Evolutionary conservation across 2,329 filamentous ascomycete genomes (phyloP).

Genomic region (Epichloe glyceriae): DNA sequence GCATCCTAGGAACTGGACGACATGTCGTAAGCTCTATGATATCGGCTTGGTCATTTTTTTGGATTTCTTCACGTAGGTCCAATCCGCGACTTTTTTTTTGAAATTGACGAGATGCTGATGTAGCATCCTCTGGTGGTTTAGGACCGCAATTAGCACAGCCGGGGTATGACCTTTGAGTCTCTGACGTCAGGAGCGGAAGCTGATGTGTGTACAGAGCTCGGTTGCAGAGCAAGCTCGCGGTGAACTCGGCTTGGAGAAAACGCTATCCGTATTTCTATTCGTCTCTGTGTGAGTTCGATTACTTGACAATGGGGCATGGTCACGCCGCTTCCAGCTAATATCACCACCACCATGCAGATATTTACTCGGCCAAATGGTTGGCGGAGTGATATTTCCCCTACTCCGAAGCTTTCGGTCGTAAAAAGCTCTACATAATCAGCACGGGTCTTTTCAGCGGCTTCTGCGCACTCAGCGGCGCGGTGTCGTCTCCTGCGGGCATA

Average conservation of each 20-base stretch:
- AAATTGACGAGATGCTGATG: not conserved
- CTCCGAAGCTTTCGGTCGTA: not conserved
- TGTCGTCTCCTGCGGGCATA: not conserved
- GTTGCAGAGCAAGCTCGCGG: not conserved
- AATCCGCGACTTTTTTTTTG: not conserved
- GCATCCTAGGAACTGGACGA: not conserved
- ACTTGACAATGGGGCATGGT: not conserved
- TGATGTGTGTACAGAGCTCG: not conserved
- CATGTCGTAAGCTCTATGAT: not conserved
- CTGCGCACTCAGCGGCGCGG: not conserved
- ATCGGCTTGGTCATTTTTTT: not conserved
- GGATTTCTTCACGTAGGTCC: not conserved
- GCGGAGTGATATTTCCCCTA: not conserved
- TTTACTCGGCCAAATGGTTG: not conserved
- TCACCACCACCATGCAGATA: not conserved
- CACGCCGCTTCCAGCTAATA: no score
- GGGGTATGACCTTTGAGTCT: not conserved
- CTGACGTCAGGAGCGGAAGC: not conserved
- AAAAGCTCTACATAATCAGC: not conserved
- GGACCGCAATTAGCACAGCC: not conserved
- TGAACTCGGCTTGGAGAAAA: not conserved
- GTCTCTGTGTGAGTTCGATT: not conserved
- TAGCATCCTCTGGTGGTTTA: not conserved
- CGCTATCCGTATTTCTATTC: not conserved
- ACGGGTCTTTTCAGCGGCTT: not conserved